Evolutionary conservation across 495 filamentous ascomycete species (phyloP).

Genomic region (Xylaria scruposa): DNA sequence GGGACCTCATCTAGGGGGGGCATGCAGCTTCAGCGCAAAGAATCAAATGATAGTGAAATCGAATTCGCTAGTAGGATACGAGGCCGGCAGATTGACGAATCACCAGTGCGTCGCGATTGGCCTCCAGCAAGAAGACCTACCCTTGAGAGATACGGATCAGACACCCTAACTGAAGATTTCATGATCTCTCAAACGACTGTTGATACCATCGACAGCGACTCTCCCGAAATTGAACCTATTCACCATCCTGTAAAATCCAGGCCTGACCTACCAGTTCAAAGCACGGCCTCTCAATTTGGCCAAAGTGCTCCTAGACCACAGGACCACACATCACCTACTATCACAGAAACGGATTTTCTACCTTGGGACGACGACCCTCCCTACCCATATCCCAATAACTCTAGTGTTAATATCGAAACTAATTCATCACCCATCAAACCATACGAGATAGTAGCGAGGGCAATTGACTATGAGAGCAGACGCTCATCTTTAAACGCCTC

Average conservation of each 20-base stretch:
- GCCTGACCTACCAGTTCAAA: not conserved
- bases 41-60: constrained; percentile 30
- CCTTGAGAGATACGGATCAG: constrained; percentile 44
- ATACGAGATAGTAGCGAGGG: constrained; percentile 53
- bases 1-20: constrained; percentile 44
- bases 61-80: constrained; percentile 49
- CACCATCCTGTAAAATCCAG: constrained; percentile 17
- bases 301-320: constrained; percentile 30
- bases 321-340: constrained; percentile 45
- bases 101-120: constrained; percentile 34
- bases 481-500: constrained; percentile 56
- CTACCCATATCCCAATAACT: constrained; percentile 46
- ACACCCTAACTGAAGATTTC: constrained; percentile 49
- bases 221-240: constrained; percentile 9
- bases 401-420: constrained; percentile 24
- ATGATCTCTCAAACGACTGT: constrained; percentile 53
- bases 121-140: constrained; percentile 28
- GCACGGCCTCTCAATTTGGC: constrained; percentile 7
- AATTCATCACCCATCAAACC: constrained; percentile 51
- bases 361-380: constrained; percentile 55
- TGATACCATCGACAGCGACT: constrained; percentile 45
- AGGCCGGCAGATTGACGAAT: constrained; percentile 42
- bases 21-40: constrained; percentile 26
- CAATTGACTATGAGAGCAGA: constrained; percentile 55
- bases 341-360: constrained; percentile 59